Evolutionary conservation across 176 grass and related monocot species (phyloP), one percentile per base, ranked within the genome.

Genomic region (Musa beccarii): DNA sequence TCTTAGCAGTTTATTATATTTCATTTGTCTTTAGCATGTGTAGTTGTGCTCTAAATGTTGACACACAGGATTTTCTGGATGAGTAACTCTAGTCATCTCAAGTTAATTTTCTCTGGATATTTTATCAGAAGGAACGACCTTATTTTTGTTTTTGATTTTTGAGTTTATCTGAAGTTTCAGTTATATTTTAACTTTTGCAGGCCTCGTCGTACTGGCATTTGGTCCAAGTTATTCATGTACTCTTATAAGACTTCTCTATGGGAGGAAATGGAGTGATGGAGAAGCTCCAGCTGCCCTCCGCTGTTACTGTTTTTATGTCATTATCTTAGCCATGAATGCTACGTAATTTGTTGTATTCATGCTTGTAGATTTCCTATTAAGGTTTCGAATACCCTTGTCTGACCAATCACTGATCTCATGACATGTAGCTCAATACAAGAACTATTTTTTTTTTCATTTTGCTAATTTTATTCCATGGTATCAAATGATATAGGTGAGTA

Each of bases 201-300:
- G 95, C 71, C 72, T 94, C 53, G 76, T 97, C 73, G 91, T 94
- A 63, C 81, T 99, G 63, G 85, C 88, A 74, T 99, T 99, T 89
- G 95, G 90, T 81, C 95, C 95, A 80, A 99, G 90, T 73, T 99
- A 94, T 84, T 99, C 95, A 86, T 99, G 94, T 81, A 84, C 88
- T 20, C 80, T 99, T 63, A 75, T 99, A 64, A 99, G 87, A 71
- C 52, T 99, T 79, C 84, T 93, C 13, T 97, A 90, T 74, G 90
- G 93, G 67, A 77, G 75, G 50, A 91, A 80, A 77, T 90, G 80
- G 77, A 94, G 95, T 82, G 82, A 94, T 86, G 85, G 86, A 72
- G 88, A 99, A 86, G 90, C 90, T 73, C 54, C 86, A 53, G 76
- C 76, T 84, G 83, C 89, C 57, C 88, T 99, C 80, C 84, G 86